Base-by-base conservation (phyloP, 805 yeast species). In the Wickerhamomyces bovis region DNA sequence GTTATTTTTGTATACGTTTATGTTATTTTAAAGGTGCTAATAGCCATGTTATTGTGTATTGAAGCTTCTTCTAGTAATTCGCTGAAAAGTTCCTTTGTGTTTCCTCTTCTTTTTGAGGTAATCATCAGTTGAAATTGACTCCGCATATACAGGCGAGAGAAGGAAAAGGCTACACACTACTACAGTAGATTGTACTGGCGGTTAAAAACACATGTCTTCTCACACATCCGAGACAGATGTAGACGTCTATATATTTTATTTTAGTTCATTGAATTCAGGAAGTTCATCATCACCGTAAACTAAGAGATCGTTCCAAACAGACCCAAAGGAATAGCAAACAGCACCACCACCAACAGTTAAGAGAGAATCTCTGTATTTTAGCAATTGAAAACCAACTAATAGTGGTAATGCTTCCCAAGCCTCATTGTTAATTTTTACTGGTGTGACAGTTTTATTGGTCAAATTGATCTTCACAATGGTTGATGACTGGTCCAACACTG, bases 241-340 rank as follows among this genome's bases (percentile, higher is more conserved):
- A 11, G 28, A 12, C 12, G 10, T 22, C 18, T 16, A 39, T n/a
- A 18, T 11, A 19, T 6, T 18, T 11, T n/a, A 22, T 13, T 38
- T n/a, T 4, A 23, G 13, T 35, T 25, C 18, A 3, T 35, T 22
- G 15, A 49, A 44, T 1, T 15, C 28, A 3, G 44, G 47, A 20
- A 38, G 42, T 40, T 46, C 45, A 8, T 41, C 42, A 19, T 45
- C 46, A 9, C 53, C 55, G 23, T 49, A 22, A 5, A 48, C 30
- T 16, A 54, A 20, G 20, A 42, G 19, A 30, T 49, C 49, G 44
- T 76, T 76, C 73, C 77, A 74, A 19, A 71, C 71, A 0, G 82
- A 70, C 0, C 95, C 95, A 65, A 85, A 87, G 1, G 90, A 84
- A 53, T 83, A 86, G 58, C 95, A 86, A 1, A 85, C 88, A 0